Conservation (phyloP, 2,329 filamentous ascomycete genomes). For the Colletotrichum sansevieriae region DNA sequence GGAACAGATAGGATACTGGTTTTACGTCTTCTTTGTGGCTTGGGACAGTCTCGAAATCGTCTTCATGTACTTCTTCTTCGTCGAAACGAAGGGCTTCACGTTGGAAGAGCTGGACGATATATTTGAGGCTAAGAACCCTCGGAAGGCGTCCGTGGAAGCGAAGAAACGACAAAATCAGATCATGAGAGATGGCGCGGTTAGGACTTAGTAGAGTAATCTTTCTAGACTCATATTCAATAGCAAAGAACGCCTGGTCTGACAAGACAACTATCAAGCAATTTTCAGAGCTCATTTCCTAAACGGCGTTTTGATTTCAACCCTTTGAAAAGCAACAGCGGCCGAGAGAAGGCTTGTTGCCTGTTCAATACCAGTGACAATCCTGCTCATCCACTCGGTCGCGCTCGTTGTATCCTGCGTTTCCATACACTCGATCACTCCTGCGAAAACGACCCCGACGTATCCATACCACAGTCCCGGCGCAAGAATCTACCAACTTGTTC, state of each 20-base stretch:
- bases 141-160: slow-evolving; percentile 51
- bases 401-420: not conserved
- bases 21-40: slow-evolving; percentile 53
- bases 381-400: too few species aligned
- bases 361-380: too few species aligned
- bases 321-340: too few species aligned
- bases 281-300: too few species aligned
- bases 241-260: too few species aligned
- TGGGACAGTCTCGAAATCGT: slow-evolving; percentile 52
- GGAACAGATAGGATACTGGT: slow-evolving; percentile 51
- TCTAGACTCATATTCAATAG: too few species aligned
- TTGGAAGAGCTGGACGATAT: slow-evolving; percentile 69
- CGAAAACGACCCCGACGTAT: not conserved
- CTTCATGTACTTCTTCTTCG: slow-evolving; percentile 43
- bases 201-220: too few species aligned
- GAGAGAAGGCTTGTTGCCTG: too few species aligned
- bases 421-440: not conserved
- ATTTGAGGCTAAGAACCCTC: slow-evolving; percentile 56
- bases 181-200: slow-evolving; percentile 24
- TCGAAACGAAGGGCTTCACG: slow-evolving; percentile 66
- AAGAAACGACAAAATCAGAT: slow-evolving; percentile 52
- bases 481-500: not conserved
- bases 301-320: too few species aligned
- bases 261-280: too few species aligned
- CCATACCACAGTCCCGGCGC: slow-evolving; percentile 3